phyloP scores from a whole-genome alignment of 805 yeast genomes.

The Nakazawaea sp. region DNA sequence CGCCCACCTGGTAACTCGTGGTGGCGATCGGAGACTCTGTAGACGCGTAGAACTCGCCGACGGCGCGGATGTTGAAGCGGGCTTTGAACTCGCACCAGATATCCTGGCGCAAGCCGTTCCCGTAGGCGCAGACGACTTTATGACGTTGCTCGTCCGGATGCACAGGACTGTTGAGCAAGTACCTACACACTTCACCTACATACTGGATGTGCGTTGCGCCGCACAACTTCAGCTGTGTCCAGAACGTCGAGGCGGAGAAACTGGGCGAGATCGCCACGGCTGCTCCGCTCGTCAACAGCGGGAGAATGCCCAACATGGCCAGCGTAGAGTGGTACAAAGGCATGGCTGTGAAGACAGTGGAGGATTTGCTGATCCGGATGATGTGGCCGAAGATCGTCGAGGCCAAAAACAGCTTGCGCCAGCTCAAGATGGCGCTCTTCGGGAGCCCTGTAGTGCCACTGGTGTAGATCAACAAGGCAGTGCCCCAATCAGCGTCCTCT shows the following conservation, averaged over 20 bases:
- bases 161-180: slow-evolving; percentile 57
- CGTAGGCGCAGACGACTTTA: slow-evolving; percentile 64
- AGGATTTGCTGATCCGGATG: slow-evolving; percentile 45
- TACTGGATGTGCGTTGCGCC: slow-evolving; percentile 81
- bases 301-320: slow-evolving; percentile 76
- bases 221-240: slow-evolving; percentile 78
- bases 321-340: slow-evolving; percentile 95
- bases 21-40: slow-evolving; percentile 90
- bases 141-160: slow-evolving; percentile 65
- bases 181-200: slow-evolving; percentile 93
- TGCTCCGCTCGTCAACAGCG: slow-evolving; percentile 53
- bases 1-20: slow-evolving; percentile 72
- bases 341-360: slow-evolving; percentile 82
- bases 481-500: slow-evolving; percentile 46
- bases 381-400: slow-evolving; percentile 63
- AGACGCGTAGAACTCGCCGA: slow-evolving; percentile 92
- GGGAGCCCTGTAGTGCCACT: slow-evolving; percentile 96
- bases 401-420: slow-evolving; percentile 80
- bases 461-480: slow-evolving; percentile 75
- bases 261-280: slow-evolving; percentile 72
- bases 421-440: slow-evolving; percentile 86
- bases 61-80: slow-evolving; percentile 64
- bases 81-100: slow-evolving; percentile 79
- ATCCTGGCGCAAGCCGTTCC: slow-evolving; percentile 86
- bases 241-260: slow-evolving; percentile 77